These are phyloP conservation scores for Tephrocybe sp. DNA, from an alignment of 768 basidiomycete species.

Conservation along the genomic window DNA sequence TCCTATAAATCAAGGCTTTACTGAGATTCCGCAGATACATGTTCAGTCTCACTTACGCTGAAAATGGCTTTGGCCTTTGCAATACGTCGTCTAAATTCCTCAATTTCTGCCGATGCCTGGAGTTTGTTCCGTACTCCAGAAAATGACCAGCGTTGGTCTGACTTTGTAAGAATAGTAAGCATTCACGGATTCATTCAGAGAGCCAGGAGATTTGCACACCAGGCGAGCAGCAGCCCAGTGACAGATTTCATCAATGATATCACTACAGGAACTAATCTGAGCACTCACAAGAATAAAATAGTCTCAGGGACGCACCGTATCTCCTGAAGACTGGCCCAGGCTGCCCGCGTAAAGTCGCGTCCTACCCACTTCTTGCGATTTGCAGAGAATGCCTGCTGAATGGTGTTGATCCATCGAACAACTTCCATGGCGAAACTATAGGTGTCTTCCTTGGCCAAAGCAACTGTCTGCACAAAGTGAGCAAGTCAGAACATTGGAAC, in stretches of 20 bases:
- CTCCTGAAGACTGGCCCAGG: constrained; percentile 4
- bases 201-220: background rate
- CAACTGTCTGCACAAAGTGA: background rate
- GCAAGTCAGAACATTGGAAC: no score
- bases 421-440: constrained; percentile 4
- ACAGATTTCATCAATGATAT: constrained; percentile 16
- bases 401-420: constrained; percentile 1
- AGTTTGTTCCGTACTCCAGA: no score
- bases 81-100: no score
- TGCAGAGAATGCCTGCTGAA: background rate
- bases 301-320: constrained; percentile 9
- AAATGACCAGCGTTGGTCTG: constrained; percentile 1
- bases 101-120: no score
- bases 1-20: no score
- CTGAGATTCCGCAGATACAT: no score
- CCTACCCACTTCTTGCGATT: background rate
- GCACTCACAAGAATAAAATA: no score
- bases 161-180: background rate
- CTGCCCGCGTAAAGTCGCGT: constrained; percentile 1
- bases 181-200: background rate
- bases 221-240: constrained; percentile 13
- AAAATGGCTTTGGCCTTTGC: no score
- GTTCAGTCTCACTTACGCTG: no score
- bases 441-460: background rate
- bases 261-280: no score